These are phyloP conservation scores for Cokeromyces recurvatus DNA, from an alignment of 371 early-diverging fungal species.

Conservation along the genomic window DNA sequence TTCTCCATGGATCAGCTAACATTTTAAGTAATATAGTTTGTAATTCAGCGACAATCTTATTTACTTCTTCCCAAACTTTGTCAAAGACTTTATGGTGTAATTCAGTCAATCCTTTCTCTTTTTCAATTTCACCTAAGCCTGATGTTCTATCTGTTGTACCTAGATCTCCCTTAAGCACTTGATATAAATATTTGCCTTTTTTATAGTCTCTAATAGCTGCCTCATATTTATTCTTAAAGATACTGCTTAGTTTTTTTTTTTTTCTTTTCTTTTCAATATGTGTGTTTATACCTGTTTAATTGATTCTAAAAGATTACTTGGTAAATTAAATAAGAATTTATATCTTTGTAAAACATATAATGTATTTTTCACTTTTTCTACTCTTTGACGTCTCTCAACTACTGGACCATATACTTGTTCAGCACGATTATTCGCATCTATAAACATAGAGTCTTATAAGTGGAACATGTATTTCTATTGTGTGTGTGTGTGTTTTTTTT, in stretches of 20 bases:
- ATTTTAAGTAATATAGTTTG: slow-evolving; percentile 69
- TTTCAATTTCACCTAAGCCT: slow-evolving; percentile 14
- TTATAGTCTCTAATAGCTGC: slow-evolving; percentile 93
- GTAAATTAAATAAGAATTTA: slow-evolving; percentile 92
- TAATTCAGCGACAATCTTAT: slow-evolving; percentile 71
- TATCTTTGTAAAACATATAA: slow-evolving; percentile 87
- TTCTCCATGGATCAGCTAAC: slow-evolving; percentile 72
- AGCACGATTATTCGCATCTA: slow-evolving; percentile 68
- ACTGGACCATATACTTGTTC: slow-evolving; percentile 86
- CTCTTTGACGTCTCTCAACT: slow-evolving; percentile 77
- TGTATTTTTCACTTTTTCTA: slow-evolving; percentile 88
- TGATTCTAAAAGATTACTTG: slow-evolving; percentile 78
- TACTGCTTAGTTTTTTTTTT: too few relatives aligned
- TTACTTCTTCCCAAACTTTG: slow-evolving; percentile 91
- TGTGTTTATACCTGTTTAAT: slow-evolving; percentile 75
- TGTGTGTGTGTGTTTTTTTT: background rate
- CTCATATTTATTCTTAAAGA: slow-evolving; percentile 78
- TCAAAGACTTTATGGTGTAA: slow-evolving; percentile 84
- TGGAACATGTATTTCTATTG: background rate
- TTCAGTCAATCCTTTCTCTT: slow-evolving; percentile 40
- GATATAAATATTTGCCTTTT: slow-evolving; percentile 76
- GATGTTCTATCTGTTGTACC: slow-evolving; percentile 10
- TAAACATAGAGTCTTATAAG: background rate
- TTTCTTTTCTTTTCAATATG: too few relatives aligned
- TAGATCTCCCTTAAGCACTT: slow-evolving; percentile 36